phyloP scores from a whole-genome alignment of 257 asterid genomes.

The Lycium ferocissimum region DNA sequence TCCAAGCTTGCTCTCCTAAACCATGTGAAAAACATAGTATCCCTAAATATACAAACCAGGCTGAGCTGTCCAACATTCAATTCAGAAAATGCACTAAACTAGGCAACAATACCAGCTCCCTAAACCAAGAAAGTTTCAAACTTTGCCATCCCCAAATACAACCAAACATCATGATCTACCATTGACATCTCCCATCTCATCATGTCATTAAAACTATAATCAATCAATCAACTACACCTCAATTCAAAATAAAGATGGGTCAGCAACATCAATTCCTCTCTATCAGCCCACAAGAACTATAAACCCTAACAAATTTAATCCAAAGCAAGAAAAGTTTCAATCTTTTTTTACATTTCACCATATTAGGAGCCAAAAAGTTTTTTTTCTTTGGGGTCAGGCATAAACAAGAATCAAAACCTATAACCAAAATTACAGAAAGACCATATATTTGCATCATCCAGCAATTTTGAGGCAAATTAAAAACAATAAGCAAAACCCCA shows the following conservation, averaged over 20 bases:
- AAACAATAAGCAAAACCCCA: constrained; percentile 26
- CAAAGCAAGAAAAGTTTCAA: constrained; percentile 12
- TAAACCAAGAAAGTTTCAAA: not conserved
- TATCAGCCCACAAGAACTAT: not conserved
- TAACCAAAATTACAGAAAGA: not conserved
- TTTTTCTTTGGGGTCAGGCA: not conserved
- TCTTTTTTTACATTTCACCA: not conserved
- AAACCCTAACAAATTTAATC: constrained; percentile 23
- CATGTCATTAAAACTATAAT: not conserved
- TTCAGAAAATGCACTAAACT: constrained; percentile 15
- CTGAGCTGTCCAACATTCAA: not conserved
- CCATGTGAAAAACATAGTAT: constrained; percentile 3
- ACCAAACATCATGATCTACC: constrained; percentile 9
- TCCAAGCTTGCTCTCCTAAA: not conserved
- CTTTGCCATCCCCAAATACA: constrained; percentile 8
- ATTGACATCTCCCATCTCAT: not conserved
- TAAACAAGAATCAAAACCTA: not conserved
- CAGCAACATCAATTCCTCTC: not conserved
- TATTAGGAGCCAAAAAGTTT: too few relatives aligned
- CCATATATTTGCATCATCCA: not conserved
- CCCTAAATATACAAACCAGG: not conserved
- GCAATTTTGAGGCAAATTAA: not conserved
- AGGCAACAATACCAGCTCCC: not conserved
- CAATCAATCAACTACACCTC: not conserved
- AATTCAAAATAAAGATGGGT: not conserved